Percentiles rank a stretch among this genome's conserved stretches.
phyloP scores from a whole-genome alignment of 495 filamentous ascomycete genomes.

The Oleoguttula mirabilis region DNA sequence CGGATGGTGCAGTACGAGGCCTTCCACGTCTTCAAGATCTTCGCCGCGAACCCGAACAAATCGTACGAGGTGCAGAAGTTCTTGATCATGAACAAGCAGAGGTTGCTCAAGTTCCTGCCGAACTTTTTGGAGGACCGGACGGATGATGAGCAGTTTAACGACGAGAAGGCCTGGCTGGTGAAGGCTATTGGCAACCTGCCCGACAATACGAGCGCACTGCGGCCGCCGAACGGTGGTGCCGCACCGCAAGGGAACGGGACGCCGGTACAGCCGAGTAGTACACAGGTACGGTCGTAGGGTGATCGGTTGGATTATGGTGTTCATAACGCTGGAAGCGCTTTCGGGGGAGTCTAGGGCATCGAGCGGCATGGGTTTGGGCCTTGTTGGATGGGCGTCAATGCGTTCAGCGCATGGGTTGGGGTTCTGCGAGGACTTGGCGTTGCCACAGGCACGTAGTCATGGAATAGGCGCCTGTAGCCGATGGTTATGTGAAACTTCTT shows the following conservation, averaged over 20 bases:
- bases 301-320: background rate
- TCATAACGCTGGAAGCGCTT: no score
- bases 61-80: slow-evolving; percentile 88
- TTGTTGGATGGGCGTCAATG: no score
- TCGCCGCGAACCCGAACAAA: slow-evolving; percentile 96
- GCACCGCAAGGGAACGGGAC: slow-evolving; percentile 1
- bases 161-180: slow-evolving; percentile 92
- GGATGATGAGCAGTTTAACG: slow-evolving; percentile 96
- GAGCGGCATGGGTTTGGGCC: no score
- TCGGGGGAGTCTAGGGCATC: no score
- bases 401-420: no score
- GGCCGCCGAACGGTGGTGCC: background rate
- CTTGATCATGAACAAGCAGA: slow-evolving; percentile 87
- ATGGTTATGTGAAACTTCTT: no score
- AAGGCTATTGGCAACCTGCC: slow-evolving; percentile 56
- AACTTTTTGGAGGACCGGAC: slow-evolving; percentile 89
- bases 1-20: slow-evolving; percentile 99
- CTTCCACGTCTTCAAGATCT: slow-evolving; percentile 99
- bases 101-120: slow-evolving; percentile 73
- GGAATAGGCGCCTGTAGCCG: no score
- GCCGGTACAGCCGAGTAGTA: slow-evolving; percentile 1
- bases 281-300: slow-evolving; percentile 13
- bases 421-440: no score
- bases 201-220: slow-evolving; percentile 12
- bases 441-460: no score